A percentile compares a stretch with the other conserved stretches of the same genome.
These are phyloP conservation scores for Metschnikowia peoriensis DNA, from an alignment of 805 yeast genomes.

Conservation along the genomic window DNA sequence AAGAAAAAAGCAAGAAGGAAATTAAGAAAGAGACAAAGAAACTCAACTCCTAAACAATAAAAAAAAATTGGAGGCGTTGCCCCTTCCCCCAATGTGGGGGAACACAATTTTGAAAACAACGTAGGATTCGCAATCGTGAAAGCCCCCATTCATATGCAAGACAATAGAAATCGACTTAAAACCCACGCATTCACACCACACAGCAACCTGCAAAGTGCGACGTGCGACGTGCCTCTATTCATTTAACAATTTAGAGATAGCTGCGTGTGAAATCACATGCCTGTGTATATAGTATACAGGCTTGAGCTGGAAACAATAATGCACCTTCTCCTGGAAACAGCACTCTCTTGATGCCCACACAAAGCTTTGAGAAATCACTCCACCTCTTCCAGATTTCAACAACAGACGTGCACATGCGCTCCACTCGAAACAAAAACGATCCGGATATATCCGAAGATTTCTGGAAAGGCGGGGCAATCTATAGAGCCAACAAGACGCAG, in stretches of 20 bases:
- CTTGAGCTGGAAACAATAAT: not conserved
- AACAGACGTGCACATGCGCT: too few species aligned
- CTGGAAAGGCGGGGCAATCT: too few species aligned
- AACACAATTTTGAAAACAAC: not conserved
- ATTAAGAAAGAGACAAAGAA: not conserved
- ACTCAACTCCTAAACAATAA: not conserved
- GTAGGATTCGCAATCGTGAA: slow-evolving; percentile 1
- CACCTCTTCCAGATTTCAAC: not conserved
- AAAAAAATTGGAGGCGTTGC: not conserved
- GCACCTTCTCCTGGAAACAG: not conserved
- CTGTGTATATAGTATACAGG: slow-evolving; percentile 1
- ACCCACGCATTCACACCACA: not conserved
- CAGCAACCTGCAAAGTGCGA: slow-evolving; percentile 2
- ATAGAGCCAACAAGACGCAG: too few species aligned
- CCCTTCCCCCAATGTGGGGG: not conserved
- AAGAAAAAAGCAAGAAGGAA: not conserved
- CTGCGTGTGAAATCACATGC: slow-evolving; percentile 6
- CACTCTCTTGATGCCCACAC: not conserved
- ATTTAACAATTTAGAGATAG: not conserved
- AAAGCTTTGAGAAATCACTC: slow-evolving; percentile 1
- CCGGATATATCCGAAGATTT: too few species aligned
- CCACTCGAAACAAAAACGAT: too few species aligned
- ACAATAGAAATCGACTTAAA: not conserved
- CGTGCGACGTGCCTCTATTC: slow-evolving; percentile 1
- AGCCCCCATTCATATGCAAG: not conserved